Conservation (phyloP, 2,329 filamentous ascomycete genomes). For the Coniochaeta prunicola region DNA sequence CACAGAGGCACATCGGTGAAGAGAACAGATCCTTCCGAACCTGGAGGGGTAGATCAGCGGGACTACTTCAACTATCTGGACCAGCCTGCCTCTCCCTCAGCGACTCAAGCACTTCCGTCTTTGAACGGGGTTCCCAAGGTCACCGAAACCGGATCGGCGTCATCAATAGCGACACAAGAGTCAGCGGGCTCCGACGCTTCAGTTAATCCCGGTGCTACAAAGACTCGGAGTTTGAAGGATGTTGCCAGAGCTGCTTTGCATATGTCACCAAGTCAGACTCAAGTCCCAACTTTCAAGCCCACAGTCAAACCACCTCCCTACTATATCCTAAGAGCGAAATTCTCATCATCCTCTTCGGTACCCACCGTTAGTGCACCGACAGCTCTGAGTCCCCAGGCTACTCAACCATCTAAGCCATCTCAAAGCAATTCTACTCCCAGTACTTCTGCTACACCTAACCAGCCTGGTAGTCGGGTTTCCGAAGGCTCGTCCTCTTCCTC, state of each 20-base stretch:
- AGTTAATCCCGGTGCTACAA: constrained; percentile 8
- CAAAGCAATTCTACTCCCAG: neutral
- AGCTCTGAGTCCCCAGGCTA: neutral
- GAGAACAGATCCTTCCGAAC: constrained; percentile 2
- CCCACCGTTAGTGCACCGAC: neutral
- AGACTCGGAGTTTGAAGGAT: constrained; percentile 24
- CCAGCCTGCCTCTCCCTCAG: constrained; percentile 8
- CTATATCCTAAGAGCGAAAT: constrained; percentile 6
- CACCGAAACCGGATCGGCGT: neutral
- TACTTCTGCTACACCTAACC: neutral
- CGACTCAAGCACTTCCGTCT: neutral
- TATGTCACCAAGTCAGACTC: constrained; percentile 7
- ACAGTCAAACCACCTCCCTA: constrained; percentile 10
- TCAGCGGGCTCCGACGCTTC: neutral
- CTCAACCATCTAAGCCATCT: neutral
- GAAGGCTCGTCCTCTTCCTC: constrained; percentile 34
- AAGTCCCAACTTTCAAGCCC: constrained; percentile 4
- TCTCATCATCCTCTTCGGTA: neutral
- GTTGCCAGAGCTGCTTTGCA: constrained; percentile 26
- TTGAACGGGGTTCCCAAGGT: constrained; percentile 2
- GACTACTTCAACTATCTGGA: constrained; percentile 15
- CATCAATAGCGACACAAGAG: neutral
- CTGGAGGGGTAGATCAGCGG: constrained; percentile 1
- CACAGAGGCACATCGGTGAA: constrained; percentile 2
- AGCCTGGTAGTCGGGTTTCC: constrained; percentile 11